Evolutionary conservation across 768 basidiomycete species (phyloP), one percentile per base, ranked within the genome.

Genomic region (Leccinum variicolor): DNA sequence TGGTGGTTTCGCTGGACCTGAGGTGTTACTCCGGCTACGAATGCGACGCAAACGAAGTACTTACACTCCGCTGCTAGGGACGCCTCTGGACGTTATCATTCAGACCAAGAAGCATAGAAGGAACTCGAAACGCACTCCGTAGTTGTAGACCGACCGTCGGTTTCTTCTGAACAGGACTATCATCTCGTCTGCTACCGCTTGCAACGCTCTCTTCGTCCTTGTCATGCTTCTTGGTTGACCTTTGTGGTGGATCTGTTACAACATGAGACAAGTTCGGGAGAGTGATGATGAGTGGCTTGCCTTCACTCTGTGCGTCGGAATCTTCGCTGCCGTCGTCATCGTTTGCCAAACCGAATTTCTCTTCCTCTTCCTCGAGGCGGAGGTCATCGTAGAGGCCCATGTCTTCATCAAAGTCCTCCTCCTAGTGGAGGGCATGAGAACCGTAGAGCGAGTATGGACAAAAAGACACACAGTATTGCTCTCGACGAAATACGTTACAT

Each of bases 341-440:
- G 57, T 72, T 77, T 54, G 82, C 83, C 45, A 91, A 77, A 55
- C 91, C 90, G 68, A 94, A 94, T 69, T 91, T 89, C 76, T 94
- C 94, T 69, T 98, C 96, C 72, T 97, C 94, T 68, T 97, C 96
- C 64, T 97, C 92, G 48, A 99, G 87, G 66, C 92, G 92, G 60
- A 99, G 91, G 15, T 98, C 97, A 65, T 98, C 97, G 67, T 99
- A 99, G 52, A 99, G 90, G 49, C 92, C 94, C 70, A 94, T 90
- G 67, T 98, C 93, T 71, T 96, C 95, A 57, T 98, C 94, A 73
- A 97, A 99, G 66, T 92, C 90, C 66, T 98, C 97, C 54, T 96
- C 94, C 97, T 98, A 71, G 51, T 49, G 56, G 46, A 21, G 55
- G 34, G 49, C 49, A 60, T 67, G 67, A 61, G 66, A 64, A 62